Percentiles rank a stretch among this genome's conserved stretches.
These are phyloP conservation scores for Henckelia pumila DNA, from an alignment of 257 asterid genomes.

Conservation along the genomic window DNA sequence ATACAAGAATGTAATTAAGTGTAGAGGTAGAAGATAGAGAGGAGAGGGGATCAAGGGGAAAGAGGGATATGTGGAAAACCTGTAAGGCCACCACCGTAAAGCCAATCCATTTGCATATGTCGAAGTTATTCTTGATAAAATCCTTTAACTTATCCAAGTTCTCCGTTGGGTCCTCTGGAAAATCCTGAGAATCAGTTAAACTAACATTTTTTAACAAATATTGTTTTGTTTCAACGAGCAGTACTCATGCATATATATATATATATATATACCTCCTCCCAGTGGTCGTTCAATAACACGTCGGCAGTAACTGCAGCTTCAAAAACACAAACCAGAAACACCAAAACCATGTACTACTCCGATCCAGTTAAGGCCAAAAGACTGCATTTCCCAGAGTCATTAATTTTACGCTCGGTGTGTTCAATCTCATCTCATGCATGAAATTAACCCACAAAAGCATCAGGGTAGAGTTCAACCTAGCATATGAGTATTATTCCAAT, in stretches of 20 bases:
- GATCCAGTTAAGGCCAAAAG: too few species aligned
- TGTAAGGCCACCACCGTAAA: slow-evolving; percentile 67
- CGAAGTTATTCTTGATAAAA: slow-evolving; percentile 67
- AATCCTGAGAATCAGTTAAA: slow-evolving; percentile 53
- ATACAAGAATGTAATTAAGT: too few species aligned
- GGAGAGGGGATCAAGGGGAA: too few species aligned
- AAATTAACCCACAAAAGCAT: too few species aligned
- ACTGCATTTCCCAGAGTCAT: not conserved
- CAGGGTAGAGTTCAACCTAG: too few species aligned
- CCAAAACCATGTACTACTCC: slow-evolving; percentile 58
- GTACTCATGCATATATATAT: too few species aligned
- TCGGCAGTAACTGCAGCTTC: slow-evolving; percentile 79
- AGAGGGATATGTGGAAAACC: slow-evolving; percentile 37
- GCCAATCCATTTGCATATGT: slow-evolving; percentile 80
- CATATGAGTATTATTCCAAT: too few species aligned
- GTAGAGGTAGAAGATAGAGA: too few species aligned
- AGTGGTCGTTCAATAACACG: slow-evolving; percentile 64
- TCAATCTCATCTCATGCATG: not conserved
- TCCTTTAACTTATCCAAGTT: slow-evolving; percentile 61
- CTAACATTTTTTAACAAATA: too few species aligned
- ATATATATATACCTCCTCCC: slow-evolving; percentile 99
- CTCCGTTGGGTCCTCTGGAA: slow-evolving; percentile 78
- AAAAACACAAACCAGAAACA: slow-evolving; percentile 60
- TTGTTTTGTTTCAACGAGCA: too few species aligned
- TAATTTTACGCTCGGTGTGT: not conserved